phyloP scores from a whole-genome alignment of 345 rosid species.

The Eucalyptus erythrocorys region DNA sequence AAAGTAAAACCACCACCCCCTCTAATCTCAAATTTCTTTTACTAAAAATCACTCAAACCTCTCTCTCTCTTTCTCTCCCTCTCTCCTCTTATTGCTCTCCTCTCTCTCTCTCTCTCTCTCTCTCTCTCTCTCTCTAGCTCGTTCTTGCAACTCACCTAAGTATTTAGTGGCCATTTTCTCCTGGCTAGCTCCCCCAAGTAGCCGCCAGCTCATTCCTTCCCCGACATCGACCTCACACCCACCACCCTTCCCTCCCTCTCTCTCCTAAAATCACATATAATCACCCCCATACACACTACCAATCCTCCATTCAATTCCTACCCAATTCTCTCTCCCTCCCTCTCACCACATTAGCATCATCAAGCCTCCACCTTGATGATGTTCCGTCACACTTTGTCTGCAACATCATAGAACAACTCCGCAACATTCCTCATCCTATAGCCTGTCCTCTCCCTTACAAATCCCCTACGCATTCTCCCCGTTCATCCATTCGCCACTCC shows the following conservation, averaged over 20 bases:
- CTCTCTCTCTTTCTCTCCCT: neutral
- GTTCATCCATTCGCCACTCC: neutral
- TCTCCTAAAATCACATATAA: neutral
- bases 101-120: neutral
- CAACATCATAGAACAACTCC: neutral
- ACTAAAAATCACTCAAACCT: neutral
- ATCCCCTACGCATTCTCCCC: neutral
- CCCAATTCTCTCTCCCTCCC: neutral
- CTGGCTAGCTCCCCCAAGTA: conserved; percentile 3
- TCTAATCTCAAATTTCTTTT: neutral
- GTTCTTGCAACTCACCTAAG: neutral
- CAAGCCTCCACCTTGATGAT: neutral
- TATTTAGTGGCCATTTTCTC: neutral
- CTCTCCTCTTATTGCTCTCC: too few species aligned
- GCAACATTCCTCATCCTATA: neutral
- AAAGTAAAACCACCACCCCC: neutral
- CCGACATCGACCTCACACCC: conserved; percentile 31
- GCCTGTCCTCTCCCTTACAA: neutral
- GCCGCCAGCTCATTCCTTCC: conserved; percentile 43
- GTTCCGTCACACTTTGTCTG: neutral
- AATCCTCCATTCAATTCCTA: neutral
- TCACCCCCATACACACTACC: neutral
- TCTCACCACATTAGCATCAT: neutral
- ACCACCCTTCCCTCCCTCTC: neutral
- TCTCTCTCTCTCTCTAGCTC: neutral